Evolutionary conservation across 2,329 filamentous ascomycete genomes (phyloP).

Genomic region (Fusarium armeniacum): DNA sequence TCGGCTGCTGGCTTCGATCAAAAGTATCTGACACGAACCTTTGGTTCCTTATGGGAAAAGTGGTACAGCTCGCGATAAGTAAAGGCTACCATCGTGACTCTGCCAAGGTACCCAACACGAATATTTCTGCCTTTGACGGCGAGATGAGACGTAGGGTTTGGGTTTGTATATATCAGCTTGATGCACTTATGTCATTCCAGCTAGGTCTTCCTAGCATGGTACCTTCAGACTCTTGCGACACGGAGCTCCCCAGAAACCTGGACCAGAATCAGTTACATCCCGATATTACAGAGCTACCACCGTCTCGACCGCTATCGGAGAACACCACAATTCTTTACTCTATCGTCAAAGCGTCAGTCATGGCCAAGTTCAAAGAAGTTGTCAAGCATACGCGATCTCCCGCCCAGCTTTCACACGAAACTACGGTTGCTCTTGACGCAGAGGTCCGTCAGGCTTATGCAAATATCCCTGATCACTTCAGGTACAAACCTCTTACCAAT

Average conservation of each 20-base stretch:
- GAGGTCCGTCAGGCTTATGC: conserved; percentile 43
- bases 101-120: conserved; percentile 51
- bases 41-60: conserved; percentile 61
- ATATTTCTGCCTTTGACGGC: conserved; percentile 59
- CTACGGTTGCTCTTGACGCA: conserved; percentile 41
- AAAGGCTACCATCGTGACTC: conserved; percentile 65
- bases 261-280: conserved; percentile 39
- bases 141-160: conserved; percentile 65
- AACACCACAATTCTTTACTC: conserved; percentile 45
- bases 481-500: conserved; percentile 43
- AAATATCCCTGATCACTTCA: conserved; percentile 45
- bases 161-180: conserved; percentile 60
- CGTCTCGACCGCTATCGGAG: conserved; percentile 36
- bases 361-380: conserved; percentile 48
- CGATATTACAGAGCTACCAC: conserved; percentile 25
- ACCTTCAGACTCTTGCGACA: conserved; percentile 41
- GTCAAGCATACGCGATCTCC: conserved; percentile 40
- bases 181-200: conserved; percentile 62
- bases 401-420: conserved; percentile 10
- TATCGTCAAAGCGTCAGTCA: conserved; percentile 50
- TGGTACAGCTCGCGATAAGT: conserved; percentile 61
- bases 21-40: conserved; percentile 55
- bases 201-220: conserved; percentile 65
- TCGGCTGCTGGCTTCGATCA: conserved; percentile 51
- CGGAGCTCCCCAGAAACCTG: conserved; percentile 41